Evolutionary conservation across 1,284 basidiomycete species (phyloP).

Genomic region (Apiotrichum porosum): DNA sequence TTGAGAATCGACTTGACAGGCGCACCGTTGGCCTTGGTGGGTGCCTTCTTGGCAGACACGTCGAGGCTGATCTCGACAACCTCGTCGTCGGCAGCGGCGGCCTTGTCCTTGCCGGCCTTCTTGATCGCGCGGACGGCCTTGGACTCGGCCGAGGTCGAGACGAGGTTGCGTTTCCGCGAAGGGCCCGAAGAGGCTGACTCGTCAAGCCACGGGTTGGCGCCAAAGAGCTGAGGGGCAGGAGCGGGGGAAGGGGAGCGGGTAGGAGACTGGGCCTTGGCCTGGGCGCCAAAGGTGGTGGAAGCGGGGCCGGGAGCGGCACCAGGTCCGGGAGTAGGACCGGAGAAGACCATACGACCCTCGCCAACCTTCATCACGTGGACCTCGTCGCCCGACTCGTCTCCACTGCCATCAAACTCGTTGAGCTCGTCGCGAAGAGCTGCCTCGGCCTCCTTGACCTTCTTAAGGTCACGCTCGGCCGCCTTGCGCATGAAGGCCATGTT

Average conservation of each 20-base stretch:
- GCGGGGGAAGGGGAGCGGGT: constrained; percentile 1
- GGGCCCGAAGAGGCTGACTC: constrained; percentile 45
- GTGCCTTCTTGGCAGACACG: constrained; percentile 20
- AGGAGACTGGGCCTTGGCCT: background rate
- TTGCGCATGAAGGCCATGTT: constrained; percentile 96
- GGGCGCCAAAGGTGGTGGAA: background rate
- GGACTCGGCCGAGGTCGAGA: constrained; percentile 57
- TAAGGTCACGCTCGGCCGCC: constrained; percentile 65
- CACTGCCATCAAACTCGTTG: constrained; percentile 52
- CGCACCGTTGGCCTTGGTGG: constrained; percentile 7
- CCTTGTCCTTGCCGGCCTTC: constrained; percentile 58
- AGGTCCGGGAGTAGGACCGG: constrained; percentile 25
- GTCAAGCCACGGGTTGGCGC: constrained; percentile 68
- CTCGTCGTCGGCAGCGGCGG: constrained; percentile 64
- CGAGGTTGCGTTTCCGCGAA: constrained; percentile 66
- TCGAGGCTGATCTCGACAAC: constrained; percentile 67
- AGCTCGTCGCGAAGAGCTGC: constrained; percentile 65
- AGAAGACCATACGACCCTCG: constrained; percentile 53
- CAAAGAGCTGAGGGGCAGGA: constrained; percentile 9
- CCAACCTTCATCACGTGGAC: constrained; percentile 42
- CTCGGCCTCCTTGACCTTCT: constrained; percentile 57
- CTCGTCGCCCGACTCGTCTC: constrained; percentile 45
- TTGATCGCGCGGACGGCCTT: constrained; percentile 68
- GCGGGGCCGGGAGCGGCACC: background rate
- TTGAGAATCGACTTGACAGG: constrained; percentile 9